Base-by-base conservation (phyloP, 768 basidiomycete genomes). In the Pluteus cervinus region DNA sequence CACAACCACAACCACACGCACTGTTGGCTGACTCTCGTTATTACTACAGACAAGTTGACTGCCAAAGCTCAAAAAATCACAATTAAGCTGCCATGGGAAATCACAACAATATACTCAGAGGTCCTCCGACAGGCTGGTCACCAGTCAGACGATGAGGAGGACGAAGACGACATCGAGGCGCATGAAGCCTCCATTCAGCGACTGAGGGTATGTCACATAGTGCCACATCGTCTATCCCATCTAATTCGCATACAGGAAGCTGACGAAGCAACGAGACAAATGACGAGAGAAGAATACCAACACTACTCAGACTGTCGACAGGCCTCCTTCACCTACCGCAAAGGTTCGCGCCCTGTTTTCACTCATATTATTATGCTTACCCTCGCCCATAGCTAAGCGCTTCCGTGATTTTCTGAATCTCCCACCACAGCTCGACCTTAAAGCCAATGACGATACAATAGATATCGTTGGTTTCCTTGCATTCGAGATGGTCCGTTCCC, bases 381-480 rank as follows among this genome's bases (percentile, higher is more conserved):
- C 9, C 28, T 36, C n/a, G n/a, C 25, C 7, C 16, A 3, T 45
- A 96, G 92, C 83, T 10, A 93, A 93, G 60, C 88, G 92, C 5
- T 98, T 98, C 62, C 76, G 87, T 28, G 92, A 96, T 52, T 97
- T 96, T 53, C 73, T 97, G 37, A 91, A 91, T 55, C 75, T 96
- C 8, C 86, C 91, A 3, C 51, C 83, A 1, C 82, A 87, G 43
- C 76, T 94, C 29, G 90, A 96, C 52, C 71, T 91, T 43, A 88
- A 86, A 62, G 79, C 86, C 21, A 87, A 86, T 59, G 93, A 96
- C 58, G 92, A 96, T 58, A 92, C 93, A 3, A 71, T 93, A 51
- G 93, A 98, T 54, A 93, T 96, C 42, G 89, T 97, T 50, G 93
- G 93, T 17, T 98, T 97, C 64, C 78, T 98, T 29, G 86, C 90